Evolutionary conservation across 2,329 filamentous ascomycete species (phyloP), one percentile per base, ranked within the genome.

Genomic region (Aspergillus jensenii): DNA sequence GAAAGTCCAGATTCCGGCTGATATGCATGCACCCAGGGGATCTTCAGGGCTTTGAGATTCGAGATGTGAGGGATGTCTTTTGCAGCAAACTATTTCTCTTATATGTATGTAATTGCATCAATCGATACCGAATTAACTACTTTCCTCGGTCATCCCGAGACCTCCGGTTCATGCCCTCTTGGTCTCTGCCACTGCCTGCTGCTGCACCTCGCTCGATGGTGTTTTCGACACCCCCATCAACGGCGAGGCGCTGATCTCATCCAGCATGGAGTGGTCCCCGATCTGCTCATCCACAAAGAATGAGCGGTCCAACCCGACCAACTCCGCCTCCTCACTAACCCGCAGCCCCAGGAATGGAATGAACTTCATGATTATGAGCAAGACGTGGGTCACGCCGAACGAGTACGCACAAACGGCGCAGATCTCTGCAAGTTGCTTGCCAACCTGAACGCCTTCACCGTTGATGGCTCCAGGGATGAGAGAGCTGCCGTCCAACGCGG

Each of bases 241-340:
- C 11, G 60, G 55, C 14, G 59, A 52, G 12, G 54, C 56, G 9
- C 33, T 45, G 15, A 55, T 31, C 9, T 44, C 55, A 7, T 74
- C 67, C 21, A 70, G 58, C 49, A 80, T 69, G 33, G 68, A 77
- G 75, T 80, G 81, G 58, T 82, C 80, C 14, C 80, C 80, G 67
- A 85, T 83, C 70, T 82, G 78, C 72, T 84, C 82, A 47, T 84
- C 82, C 43, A 80, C 75, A 70, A 85, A 84, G 66, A 84, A 81
- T 40, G 84, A 79, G 6, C 79, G 63, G 62, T 85, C 83, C 27
- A 85, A 67, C 17, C 83, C 83, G 52, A 80, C 75, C 73, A 82
- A 81, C 70, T 85, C 82, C 3, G 74, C 79, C 66, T 84, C 81
- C 59, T 84, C 82, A 58, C 74, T 77, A 51, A 84, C 82, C 44